These are phyloP conservation scores for Blastocystis sp. DNA, from an alignment of 352 stramenopile genomes.

Conservation along the genomic window DNA sequence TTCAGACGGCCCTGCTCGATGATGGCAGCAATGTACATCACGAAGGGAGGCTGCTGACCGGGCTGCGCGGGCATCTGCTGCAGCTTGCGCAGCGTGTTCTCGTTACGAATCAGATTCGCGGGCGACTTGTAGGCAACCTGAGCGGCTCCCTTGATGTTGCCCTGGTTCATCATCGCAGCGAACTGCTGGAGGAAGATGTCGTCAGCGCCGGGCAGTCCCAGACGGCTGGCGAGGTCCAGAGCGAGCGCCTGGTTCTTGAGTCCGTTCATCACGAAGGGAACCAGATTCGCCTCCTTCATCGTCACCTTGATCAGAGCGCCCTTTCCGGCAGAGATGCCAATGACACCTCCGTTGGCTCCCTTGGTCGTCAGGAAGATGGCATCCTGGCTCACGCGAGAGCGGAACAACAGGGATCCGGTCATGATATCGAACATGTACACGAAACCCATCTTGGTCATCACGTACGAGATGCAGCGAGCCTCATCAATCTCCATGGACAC, in stretches of 20 bases:
- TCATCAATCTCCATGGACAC: constrained; percentile 84
- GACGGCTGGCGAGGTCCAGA: constrained; percentile 81
- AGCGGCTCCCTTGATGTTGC: constrained; percentile 74
- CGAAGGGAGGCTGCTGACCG: constrained; percentile 86
- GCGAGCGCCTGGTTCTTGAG: constrained; percentile 87
- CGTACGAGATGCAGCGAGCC: constrained; percentile 87
- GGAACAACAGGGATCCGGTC: constrained; percentile 92
- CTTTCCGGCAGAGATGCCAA: constrained; percentile 88
- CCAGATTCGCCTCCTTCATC: constrained; percentile 89
- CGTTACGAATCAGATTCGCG: constrained; percentile 81
- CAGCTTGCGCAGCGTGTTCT: constrained; percentile 94
- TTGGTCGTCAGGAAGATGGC: constrained; percentile 83
- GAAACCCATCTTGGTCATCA: constrained; percentile 99
- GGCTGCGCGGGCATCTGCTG: constrained; percentile 90
- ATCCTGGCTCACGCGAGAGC: constrained; percentile 87
- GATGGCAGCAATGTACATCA: constrained; percentile 97
- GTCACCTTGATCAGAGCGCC: constrained; percentile 88
- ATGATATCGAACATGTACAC: constrained; percentile 98
- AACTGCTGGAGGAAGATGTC: constrained; percentile 96
- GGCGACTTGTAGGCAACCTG: constrained; percentile 67
- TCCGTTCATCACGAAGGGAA: constrained; percentile 95
- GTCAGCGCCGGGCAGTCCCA: constrained; percentile 90
- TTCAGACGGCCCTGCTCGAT: constrained; percentile 95
- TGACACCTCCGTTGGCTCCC: constrained; percentile 82
- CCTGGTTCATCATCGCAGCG: constrained; percentile 83